phyloP scores from a whole-genome alignment of 169 alveolate species.

The Toxoplasma gondii region DNA sequence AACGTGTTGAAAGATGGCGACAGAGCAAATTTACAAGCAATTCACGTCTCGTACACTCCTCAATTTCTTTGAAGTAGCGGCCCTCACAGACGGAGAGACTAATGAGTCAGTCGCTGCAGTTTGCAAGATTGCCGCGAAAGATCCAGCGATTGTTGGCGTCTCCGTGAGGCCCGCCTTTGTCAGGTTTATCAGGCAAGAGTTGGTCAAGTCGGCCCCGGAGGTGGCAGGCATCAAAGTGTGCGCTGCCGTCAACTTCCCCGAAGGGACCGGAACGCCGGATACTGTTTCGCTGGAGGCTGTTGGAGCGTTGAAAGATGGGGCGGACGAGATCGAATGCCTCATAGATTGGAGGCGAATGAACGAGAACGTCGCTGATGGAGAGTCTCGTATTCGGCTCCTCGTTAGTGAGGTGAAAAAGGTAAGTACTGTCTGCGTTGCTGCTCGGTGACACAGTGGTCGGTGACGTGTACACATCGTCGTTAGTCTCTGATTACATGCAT shows the following conservation, averaged over 20 bases:
- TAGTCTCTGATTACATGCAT: too few relatives aligned
- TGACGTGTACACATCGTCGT: background rate
- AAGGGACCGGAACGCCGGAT: background rate
- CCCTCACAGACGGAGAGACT: background rate
- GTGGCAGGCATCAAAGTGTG: background rate
- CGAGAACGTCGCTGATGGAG: background rate
- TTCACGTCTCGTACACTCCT: background rate
- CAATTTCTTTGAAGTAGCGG: background rate
- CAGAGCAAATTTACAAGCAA: background rate
- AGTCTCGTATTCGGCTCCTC: background rate
- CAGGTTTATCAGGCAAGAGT: background rate
- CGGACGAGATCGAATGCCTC: conserved; percentile 23
- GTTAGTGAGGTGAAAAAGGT: conserved; percentile 22
- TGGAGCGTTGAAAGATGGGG: conserved; percentile 34
- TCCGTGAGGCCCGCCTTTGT: conserved; percentile 5
- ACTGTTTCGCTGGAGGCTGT: background rate
- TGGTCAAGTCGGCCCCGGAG: background rate
- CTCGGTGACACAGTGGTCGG: background rate
- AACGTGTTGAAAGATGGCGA: background rate
- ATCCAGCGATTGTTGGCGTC: background rate
- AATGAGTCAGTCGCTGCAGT: conserved; percentile 5
- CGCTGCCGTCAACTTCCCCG: conserved; percentile 28
- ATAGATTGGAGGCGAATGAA: conserved; percentile 25
- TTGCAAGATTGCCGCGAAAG: background rate
- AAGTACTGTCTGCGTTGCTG: background rate